A percentile compares a stretch with the other conserved stretches of the same genome.
These are phyloP conservation scores for Nakazawaea anatomiae DNA, from an alignment of 805 yeast genomes.

Conservation along the genomic window DNA sequence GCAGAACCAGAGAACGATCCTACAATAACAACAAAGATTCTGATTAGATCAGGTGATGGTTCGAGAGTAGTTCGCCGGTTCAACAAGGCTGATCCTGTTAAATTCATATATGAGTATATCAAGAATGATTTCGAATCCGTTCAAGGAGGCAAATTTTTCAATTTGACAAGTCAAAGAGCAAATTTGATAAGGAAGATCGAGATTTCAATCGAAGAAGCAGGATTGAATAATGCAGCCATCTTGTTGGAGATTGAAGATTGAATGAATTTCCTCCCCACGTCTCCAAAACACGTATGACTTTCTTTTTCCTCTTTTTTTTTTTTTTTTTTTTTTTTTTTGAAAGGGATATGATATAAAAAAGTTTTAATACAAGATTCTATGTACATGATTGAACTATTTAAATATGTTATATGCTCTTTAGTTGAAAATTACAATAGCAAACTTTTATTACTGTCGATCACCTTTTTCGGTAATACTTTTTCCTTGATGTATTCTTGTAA, in stretches of 20 bases:
- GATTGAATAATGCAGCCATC: conserved; percentile 76
- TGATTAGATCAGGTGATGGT: conserved; percentile 88
- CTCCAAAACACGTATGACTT: too few species aligned
- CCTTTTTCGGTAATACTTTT: conserved; percentile 17
- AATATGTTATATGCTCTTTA: too few species aligned
- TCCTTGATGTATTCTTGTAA: conserved; percentile 21
- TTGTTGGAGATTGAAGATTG: conserved; percentile 49
- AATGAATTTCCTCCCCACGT: too few species aligned
- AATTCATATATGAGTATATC: conserved; percentile 55
- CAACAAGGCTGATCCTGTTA: conserved; percentile 49
- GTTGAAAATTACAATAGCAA: conserved; percentile 1
- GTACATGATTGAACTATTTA: neutral
- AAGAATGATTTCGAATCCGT: conserved; percentile 50
- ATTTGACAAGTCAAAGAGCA: conserved; percentile 51
- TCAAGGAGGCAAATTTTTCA: conserved; percentile 40
- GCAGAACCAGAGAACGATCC: conserved; percentile 61
- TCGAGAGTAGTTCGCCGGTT: conserved; percentile 72
- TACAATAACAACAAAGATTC: conserved; percentile 64
- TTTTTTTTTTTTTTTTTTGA: too few species aligned
- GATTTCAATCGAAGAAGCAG: conserved; percentile 62
- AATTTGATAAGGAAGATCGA: conserved; percentile 51
- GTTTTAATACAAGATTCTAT: neutral
- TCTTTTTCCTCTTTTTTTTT: too few species aligned
- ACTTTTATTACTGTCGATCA: conserved; percentile 2
- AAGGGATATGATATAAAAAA: neutral